Evolutionary conservation across 148 eudicot genomes (phyloP).

Genomic region (Rhododendron williamsianum): DNA sequence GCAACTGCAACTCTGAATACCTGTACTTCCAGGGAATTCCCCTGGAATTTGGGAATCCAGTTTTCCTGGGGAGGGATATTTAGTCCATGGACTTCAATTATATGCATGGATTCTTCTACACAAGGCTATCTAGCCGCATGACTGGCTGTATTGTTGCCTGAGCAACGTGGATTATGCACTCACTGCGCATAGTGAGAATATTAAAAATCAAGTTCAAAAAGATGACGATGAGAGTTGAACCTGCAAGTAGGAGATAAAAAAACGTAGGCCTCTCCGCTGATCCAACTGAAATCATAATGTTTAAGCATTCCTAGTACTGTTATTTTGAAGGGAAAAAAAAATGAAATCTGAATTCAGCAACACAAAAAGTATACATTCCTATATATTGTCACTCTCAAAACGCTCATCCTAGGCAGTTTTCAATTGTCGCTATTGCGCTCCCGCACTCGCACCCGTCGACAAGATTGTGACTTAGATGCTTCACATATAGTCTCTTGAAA

Average conservation of each 20-base stretch:
- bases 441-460: neutral
- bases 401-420: neutral
- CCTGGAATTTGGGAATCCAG: neutral
- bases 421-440: neutral
- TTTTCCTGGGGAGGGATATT: neutral
- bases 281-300: neutral
- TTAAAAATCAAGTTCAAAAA: neutral
- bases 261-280: neutral
- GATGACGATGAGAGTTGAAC: neutral
- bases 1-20: constrained; percentile 47
- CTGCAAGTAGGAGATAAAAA: neutral
- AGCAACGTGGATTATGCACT: neutral
- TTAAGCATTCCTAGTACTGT: neutral
- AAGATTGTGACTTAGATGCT: neutral
- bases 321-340: neutral
- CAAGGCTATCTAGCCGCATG: neutral
- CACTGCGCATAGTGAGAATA: neutral
- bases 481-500: neutral
- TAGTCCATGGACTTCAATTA: neutral
- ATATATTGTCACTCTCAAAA: neutral
- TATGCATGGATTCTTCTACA: neutral
- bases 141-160: neutral
- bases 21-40: neutral
- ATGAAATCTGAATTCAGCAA: neutral
- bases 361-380: neutral